phyloP scores from a whole-genome alignment of 2,329 filamentous ascomycete species.

The Fusarium coicis region DNA sequence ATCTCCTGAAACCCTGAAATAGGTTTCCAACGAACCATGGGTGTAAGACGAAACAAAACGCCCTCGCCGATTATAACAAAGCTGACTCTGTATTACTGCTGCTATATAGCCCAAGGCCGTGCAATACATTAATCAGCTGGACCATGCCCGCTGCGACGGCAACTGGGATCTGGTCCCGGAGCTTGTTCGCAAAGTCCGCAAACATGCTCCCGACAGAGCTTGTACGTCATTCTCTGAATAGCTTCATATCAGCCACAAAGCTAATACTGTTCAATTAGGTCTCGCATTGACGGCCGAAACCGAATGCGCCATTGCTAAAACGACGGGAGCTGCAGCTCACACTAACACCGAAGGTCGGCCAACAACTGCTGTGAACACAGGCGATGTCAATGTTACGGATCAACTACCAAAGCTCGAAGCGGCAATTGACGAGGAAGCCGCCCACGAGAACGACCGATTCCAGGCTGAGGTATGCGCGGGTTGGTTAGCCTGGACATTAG shows the following conservation, averaged over 20 bases:
- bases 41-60: constrained; percentile 46
- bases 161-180: constrained; percentile 90
- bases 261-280: constrained; percentile 58
- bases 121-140: constrained; percentile 83
- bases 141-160: constrained; percentile 87
- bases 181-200: constrained; percentile 90
- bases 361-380: constrained; percentile 54
- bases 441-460: constrained; percentile 68
- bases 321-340: constrained; percentile 50
- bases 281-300: constrained; percentile 75
- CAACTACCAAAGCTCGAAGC: constrained; percentile 63
- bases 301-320: constrained; percentile 72
- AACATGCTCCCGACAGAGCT: constrained; percentile 86
- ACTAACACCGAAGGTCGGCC: constrained; percentile 47
- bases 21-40: constrained; percentile 50
- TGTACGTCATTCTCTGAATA: constrained; percentile 67
- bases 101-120: constrained; percentile 74
- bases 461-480: constrained; percentile 86
- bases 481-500: constrained; percentile 84
- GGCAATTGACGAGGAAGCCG: constrained; percentile 68
- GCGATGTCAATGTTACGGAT: constrained; percentile 57
- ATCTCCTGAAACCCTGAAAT: constrained; percentile 47
- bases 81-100: constrained; percentile 38
- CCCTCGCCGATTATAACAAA: constrained; percentile 4
- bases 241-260: background rate